phyloP scores from a whole-genome alignment of 371 early-diverging fungal species.

The Mucor circinelloides region DNA sequence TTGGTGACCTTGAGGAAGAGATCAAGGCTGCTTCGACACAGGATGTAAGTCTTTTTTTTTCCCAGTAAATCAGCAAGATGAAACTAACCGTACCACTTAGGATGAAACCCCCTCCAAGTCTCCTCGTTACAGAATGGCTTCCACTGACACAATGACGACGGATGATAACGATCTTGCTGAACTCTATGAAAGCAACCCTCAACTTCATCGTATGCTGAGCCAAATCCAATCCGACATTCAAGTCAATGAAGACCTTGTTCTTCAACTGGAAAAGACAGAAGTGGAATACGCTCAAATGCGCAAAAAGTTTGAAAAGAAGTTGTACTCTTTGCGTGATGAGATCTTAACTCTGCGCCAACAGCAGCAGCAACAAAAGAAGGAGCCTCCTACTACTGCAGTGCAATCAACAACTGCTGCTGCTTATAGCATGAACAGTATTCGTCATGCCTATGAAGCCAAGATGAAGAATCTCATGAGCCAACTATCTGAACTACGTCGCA shows the following conservation, averaged over 20 bases:
- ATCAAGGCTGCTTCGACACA: neutral
- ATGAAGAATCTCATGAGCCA: constrained; percentile 67
- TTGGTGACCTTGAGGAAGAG: constrained; percentile 25
- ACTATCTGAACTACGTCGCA: constrained; percentile 61
- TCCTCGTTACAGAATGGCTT: constrained; percentile 16
- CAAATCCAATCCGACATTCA: constrained; percentile 72
- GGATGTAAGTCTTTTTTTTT: neutral
- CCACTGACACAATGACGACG: constrained; percentile 14
- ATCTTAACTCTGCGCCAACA: constrained; percentile 47
- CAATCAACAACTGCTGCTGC: neutral
- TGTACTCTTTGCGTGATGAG: constrained; percentile 59
- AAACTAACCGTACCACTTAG: neutral
- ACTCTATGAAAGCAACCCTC: constrained; percentile 28
- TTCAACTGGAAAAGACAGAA: constrained; percentile 59
- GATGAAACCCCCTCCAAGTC: neutral
- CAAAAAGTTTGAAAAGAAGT: constrained; percentile 69
- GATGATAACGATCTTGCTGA: constrained; percentile 16
- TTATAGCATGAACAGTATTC: constrained; percentile 28
- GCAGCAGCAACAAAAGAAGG: constrained; percentile 18
- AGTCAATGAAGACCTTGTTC: constrained; percentile 60
- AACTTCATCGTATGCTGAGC: constrained; percentile 46
- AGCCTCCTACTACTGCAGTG: neutral
- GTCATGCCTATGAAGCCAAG: constrained; percentile 67
- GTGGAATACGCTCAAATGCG: constrained; percentile 57
- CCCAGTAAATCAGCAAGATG: neutral